A percentile compares a stretch with the other conserved stretches of the same genome.
Conservation (phyloP, 2,329 filamentous ascomycete species). For the Fusarium sambucinum region DNA sequence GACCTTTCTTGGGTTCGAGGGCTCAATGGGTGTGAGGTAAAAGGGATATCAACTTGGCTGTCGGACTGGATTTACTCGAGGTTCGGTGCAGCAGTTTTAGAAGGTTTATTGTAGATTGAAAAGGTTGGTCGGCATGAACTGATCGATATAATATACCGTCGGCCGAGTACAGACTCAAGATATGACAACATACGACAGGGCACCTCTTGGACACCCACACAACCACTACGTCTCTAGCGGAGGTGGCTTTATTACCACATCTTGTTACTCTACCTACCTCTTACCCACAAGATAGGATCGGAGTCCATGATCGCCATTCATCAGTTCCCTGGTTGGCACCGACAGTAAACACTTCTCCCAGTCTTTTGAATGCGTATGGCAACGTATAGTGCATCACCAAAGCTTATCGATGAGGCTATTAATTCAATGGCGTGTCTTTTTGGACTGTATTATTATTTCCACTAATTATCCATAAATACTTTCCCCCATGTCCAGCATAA, state of each 20-base stretch:
- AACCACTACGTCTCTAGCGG: conserved; percentile 34
- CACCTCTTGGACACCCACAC: conserved; percentile 28
- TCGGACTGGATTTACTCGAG: not conserved
- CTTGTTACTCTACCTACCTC: not conserved
- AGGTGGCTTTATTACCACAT: conserved; percentile 12
- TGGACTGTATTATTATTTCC: not conserved
- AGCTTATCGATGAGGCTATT: not conserved
- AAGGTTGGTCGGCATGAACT: not conserved
- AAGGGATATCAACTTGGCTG: not conserved
- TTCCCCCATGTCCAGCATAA: conserved; percentile 27
- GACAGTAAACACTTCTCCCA: not conserved
- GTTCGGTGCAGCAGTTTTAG: not conserved
- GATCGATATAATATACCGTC: conserved; percentile 11
- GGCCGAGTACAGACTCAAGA: conserved; percentile 20
- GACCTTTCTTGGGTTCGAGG: not conserved
- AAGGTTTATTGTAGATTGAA: not conserved
- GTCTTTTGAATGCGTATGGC: not conserved
- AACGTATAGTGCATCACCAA: not conserved
- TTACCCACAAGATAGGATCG: conserved; percentile 18
- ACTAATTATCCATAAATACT: not conserved
- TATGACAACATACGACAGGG: conserved; percentile 35
- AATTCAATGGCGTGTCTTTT: not conserved
- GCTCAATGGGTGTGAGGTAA: conserved; percentile 6
- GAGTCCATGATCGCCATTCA: conserved; percentile 15
- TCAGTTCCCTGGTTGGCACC: conserved; percentile 8